Base-by-base conservation (phyloP, 768 basidiomycete species). In the Boletus pseudopeckii region DNA sequence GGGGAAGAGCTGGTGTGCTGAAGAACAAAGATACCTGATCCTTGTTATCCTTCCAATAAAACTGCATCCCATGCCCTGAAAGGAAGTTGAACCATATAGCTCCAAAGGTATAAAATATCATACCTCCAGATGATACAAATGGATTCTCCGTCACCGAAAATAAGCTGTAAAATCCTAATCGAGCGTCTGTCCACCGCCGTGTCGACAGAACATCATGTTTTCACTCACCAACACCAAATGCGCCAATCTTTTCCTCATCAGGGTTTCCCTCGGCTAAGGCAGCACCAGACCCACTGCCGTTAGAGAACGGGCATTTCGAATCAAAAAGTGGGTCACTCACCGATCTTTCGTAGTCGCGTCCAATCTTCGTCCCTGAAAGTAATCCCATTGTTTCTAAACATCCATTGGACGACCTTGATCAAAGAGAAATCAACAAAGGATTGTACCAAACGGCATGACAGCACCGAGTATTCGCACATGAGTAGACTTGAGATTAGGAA, bases 31-130 rank as follows among this genome's bases (percentile, higher is more conserved):
- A 34, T 58, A 86, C 86, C 75, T 94, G 92, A 64, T 94, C 92
- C 63, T 89, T 91, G 62, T 88, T 88, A 63, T 90, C 90, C 66
- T 92, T 94, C 92, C 92, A 98, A 67, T 95, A 90, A 68, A 97
- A 98, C 0, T 85, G 88, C 93, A 96, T 96, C 84, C 92, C 93
- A 64, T 89, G 82, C 32, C 84, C 92, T 80, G 66, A 56, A 45
- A 58, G 24, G 38, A 55, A 30, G 24, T 38, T 51, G 4, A 28
- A 28, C 28, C 1, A 9, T n/a, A n/a, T 30, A 15, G 5, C 2
- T 2, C 24, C 4, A 15, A 24, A 41, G 30, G 30, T 3, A 38
- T 33, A n/a, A 26, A 74, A 10, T 60, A 71, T 54, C 76, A 47
- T 66, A 86, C 87, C 82, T 74, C 89, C 89, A 17, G 89, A 92